These are phyloP conservation scores for Botrytis medusae DNA, from an alignment of 2,329 filamentous ascomycete genomes.

Conservation along the genomic window DNA sequence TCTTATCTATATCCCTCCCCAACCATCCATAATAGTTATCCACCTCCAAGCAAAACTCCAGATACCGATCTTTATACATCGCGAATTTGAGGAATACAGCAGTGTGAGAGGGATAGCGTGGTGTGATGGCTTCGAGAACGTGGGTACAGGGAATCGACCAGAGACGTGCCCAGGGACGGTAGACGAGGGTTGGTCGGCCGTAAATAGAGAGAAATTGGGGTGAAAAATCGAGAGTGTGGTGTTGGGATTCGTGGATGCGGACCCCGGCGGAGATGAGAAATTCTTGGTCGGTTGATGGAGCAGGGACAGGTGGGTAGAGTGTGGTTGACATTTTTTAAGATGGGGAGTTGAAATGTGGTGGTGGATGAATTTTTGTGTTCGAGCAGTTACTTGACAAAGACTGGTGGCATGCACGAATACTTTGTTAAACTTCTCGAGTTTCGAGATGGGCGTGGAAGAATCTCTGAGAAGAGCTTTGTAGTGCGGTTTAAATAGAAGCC, in stretches of 20 bases:
- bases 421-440: background rate
- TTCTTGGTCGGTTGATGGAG: background rate
- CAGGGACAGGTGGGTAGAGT: background rate
- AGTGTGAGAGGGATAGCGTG: background rate
- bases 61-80: background rate
- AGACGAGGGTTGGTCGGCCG: background rate
- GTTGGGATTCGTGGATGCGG: background rate
- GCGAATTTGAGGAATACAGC: background rate
- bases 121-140: background rate
- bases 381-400: background rate
- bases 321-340: background rate
- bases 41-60: constrained; percentile 4
- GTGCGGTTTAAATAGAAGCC: background rate
- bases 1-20: background rate
- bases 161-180: background rate
- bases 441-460: background rate
- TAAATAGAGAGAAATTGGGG: background rate
- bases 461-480: background rate
- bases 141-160: background rate
- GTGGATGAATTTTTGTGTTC: background rate
- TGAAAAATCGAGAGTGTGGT: background rate
- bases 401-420: background rate
- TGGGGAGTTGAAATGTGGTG: background rate
- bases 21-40: background rate
- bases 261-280: background rate